Evolutionary conservation across 1,284 basidiomycete genomes (phyloP), one percentile per base, ranked within the genome.

Genomic region (Sanghuangporus baumii): DNA sequence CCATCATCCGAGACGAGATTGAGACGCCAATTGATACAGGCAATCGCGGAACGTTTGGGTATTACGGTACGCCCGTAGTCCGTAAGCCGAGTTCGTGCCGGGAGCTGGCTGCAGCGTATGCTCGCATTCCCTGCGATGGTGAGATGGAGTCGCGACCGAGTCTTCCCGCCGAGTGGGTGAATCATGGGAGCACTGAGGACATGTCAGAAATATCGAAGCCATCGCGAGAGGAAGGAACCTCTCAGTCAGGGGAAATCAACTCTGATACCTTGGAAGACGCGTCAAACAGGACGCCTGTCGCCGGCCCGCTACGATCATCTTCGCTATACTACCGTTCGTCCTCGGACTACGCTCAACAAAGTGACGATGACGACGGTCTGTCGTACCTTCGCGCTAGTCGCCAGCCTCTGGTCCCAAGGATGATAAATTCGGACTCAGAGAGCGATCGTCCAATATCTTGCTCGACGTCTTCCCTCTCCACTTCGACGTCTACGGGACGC

Each of bases 11-110:
- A 18, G 50, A 63, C n/a, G 63, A 61, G 55, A 18, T 52, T 36
- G 55, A 58, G 31, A 57, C 60, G n/a, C 55, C 56, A 6, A 40
- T 50, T 20, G 60, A 61, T 37, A n/a, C 37, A 7, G 43, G 36
- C 12, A 61, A 65, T 37, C 63, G 63, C 1, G 63, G 63, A n/a
- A 65, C 63, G n/a, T 65, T 65, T 41, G 63, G 63, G 5, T 61
- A 61, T 54, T 61, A 65, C 55, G 55, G 59, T 18, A 36, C 46
- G 16, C 60, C 59, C 20, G 38, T 65, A 31, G 59, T 61, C 2
- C 62, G 59, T 16, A 37, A 20, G 20, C 40, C 58, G 20, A 36
- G 52, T 8, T 52, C 41, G 7, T 34, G 20, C 12, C 36, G 36
- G 8, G 58, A 43, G 6, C 37, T 7, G 6, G 9, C 51, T 20